phyloP scores from a whole-genome alignment of 495 filamentous ascomycete species.

The Penicillium pancosmium region DNA sequence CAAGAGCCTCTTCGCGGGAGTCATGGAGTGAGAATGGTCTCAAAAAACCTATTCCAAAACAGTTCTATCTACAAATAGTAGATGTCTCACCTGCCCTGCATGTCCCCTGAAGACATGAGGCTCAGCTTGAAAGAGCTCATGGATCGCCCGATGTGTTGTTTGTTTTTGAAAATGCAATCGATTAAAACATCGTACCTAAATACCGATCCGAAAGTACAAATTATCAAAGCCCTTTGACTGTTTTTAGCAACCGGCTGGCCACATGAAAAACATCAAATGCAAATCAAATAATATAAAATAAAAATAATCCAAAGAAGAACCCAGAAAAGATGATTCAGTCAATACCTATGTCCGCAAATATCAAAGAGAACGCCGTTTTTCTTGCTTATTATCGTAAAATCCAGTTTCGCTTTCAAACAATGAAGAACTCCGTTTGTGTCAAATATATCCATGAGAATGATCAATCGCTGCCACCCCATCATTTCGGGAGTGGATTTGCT shows the following conservation, averaged over 20 bases:
- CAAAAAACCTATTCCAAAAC: too few species aligned
- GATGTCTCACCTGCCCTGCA: background rate
- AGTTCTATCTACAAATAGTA: background rate
- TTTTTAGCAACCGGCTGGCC: background rate
- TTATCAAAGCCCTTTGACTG: background rate
- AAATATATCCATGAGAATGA: conserved; percentile 29
- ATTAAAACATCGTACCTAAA: conserved; percentile 1
- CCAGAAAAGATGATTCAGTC: conserved; percentile 7
- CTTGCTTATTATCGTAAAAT: conserved; percentile 35
- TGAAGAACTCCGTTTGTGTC: conserved; percentile 20
- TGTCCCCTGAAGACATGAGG: background rate
- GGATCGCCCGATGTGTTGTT: background rate
- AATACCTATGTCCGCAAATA: conserved; percentile 14
- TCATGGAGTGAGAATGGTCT: too few species aligned
- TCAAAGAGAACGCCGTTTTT: conserved; percentile 29
- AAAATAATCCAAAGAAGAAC: conserved; percentile 13
- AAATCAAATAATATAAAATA: background rate
- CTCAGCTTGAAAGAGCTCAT: background rate
- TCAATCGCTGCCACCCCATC: background rate
- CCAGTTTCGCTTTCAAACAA: conserved; percentile 26
- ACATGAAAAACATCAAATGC: background rate
- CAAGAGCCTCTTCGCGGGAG: too few species aligned
- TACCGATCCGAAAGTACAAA: conserved; percentile 13
- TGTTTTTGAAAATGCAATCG: conserved; percentile 3
- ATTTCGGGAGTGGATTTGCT: background rate